Base-by-base conservation (phyloP, 2,329 filamentous ascomycete genomes). In the Trichoderma atroviride region DNA sequence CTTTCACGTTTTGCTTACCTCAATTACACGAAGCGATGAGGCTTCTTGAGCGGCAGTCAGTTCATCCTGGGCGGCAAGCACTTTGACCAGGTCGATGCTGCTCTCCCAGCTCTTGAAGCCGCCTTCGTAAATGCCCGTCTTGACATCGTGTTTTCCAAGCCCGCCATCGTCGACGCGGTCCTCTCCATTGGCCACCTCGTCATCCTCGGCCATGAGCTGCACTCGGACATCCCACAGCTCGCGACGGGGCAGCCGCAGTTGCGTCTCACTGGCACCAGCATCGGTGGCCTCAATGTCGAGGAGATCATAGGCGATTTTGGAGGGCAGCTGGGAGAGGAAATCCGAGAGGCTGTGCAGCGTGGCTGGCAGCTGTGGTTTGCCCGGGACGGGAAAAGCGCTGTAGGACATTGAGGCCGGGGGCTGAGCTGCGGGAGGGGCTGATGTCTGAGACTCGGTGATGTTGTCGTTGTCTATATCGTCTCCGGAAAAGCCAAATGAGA, bases 91-190 rank as follows among this genome's bases (percentile, higher is more conserved):
- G 77, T 96, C 92, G 64, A 94, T 84, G 70, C 91, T 93, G 80
- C 92, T 94, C 81, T 96, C 92, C 92, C 92, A 96, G 75, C 91
- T 94, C 82, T 96, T 96, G 82, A 95, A 94, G 29, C 92, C 92
- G 69, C 92, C 92, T 80, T 96, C 92, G 79, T 96, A 96, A 70
- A 95, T 87, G 63, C 92, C 92, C 68, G 91, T 92, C 78, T 89
- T 91, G 72, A 96, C 89, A 79, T 96, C 92, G 72, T 92, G 89
- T 71, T 86, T 84, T 50, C 88, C 89, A 43, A 93, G 82, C 1
- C 86, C 69, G n/a, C 69, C 85, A 72, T 83, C 79, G 16, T 77
- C 74, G 19, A 72, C 75, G 56, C 79, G 76, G 70, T 75, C 70
- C 53, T 79, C 79, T 33, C 78, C 76, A 47, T 77, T 76, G 59